These are phyloP conservation scores for Periglandula ipomoeae DNA, from an alignment of 2,329 filamentous ascomycete species.

Conservation along the genomic window DNA sequence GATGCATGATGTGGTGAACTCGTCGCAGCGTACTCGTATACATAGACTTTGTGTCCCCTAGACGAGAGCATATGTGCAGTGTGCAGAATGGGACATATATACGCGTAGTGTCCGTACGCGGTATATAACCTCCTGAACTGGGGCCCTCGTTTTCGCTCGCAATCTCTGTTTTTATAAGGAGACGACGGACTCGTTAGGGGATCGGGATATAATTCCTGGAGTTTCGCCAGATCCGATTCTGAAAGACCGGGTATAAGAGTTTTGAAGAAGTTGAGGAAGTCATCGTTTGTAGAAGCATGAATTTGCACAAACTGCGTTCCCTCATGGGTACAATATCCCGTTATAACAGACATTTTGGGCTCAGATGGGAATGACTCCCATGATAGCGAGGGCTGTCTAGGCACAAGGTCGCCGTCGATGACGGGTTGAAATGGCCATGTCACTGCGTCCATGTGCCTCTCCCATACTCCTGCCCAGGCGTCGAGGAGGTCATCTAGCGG, in stretches of 20 bases:
- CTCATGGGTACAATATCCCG: conserved; percentile 63
- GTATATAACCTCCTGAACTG: conserved; percentile 51
- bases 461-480: conserved; percentile 37
- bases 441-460: conserved; percentile 31
- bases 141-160: conserved; percentile 27
- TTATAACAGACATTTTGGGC: conserved; percentile 37
- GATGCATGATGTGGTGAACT: conserved; percentile 26
- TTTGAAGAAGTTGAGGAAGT: conserved; percentile 53
- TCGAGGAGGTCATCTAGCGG: too few relatives aligned
- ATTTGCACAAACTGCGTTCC: conserved; percentile 54
- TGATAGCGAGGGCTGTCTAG: conserved; percentile 47
- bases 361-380: conserved; percentile 36
- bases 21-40: conserved; percentile 53
- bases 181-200: too few relatives aligned
- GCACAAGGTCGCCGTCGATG: conserved; percentile 52
- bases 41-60: conserved; percentile 32
- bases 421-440: conserved; percentile 62
- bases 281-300: conserved; percentile 32
- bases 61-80: conserved; percentile 35
- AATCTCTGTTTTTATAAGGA: too few relatives aligned
- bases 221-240: neutral
- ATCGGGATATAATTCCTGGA: neutral
- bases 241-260: conserved; percentile 50
- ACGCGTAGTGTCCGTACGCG: conserved; percentile 56
- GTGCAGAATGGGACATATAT: conserved; percentile 54